Evolutionary conservation across 2,329 filamentous ascomycete species (phyloP), one percentile per base, ranked within the genome.

Genomic region (Parafenestella ontariensis): DNA sequence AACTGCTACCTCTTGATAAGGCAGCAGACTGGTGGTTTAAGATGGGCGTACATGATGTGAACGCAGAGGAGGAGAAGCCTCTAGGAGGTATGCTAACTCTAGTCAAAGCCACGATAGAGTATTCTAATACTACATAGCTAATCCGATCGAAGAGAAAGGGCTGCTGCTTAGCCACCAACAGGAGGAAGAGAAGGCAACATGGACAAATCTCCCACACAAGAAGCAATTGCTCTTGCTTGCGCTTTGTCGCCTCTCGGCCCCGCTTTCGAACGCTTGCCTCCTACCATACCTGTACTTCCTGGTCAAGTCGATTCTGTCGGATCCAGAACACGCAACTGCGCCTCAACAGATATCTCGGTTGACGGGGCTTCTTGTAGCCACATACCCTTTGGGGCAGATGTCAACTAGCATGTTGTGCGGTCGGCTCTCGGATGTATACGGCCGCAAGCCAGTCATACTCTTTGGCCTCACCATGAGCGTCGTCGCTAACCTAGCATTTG

Each of bases 351-450:
- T 96, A 61, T 86, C 91, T 1, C 81, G 83, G 11, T 89, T 94
- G 71, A 89, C 90, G 1, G 92, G 91, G 29, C 76, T 94, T 3
- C 78, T 96, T 18, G 86, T 90, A 34, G 90, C 89, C 6, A 87
- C 86, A 47, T 96, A 95, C 72, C 92, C 89, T 0, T 86, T 88
- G 0, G 88, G 89, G 0, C 91, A 96, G 73, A 92, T 93, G 69
- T 69, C 89, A 13, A 96, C 91, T 0, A 90, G 90, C 9, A 86
- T 96, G 73, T 74, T 91, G 57, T 96, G 91, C 91, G 91, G 91
- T 0, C 81, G 88, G 1, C 73, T 92, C 2, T 84, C 84, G 3
- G 85, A 87, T 66, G 85, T 87, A 15, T 69, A 77, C 33, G 92
- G 91, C 1, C 84, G 91, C 46, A 96, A 96, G 75, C 83, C 82